These are phyloP conservation scores for Golubevia pallescens DNA, from an alignment of 1,284 basidiomycete species.

Conservation along the genomic window DNA sequence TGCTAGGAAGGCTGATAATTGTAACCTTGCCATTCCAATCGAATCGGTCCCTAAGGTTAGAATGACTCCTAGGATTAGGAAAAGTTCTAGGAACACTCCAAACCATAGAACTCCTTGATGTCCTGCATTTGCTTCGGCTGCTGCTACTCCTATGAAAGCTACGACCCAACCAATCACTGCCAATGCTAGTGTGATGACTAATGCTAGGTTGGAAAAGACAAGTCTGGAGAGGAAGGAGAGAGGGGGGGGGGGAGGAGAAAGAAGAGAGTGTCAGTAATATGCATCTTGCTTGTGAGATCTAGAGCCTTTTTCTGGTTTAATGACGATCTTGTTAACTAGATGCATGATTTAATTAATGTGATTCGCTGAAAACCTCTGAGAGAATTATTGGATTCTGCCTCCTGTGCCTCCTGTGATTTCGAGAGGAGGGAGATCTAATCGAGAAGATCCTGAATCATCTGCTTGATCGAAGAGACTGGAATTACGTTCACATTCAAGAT, in stretches of 20 bases:
- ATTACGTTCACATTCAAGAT: no score
- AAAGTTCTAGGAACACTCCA: slow-evolving; percentile 53
- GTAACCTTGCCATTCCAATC: slow-evolving; percentile 26
- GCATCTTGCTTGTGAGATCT: no score
- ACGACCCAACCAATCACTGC: slow-evolving; percentile 52
- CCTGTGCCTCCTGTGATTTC: no score
- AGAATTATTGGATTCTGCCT: no score
- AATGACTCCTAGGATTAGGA: slow-evolving; percentile 41
- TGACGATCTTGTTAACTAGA: no score
- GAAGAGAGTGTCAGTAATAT: no score
- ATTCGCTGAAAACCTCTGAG: not conserved
- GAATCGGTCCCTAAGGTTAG: slow-evolving; percentile 35
- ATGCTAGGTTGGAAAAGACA: slow-evolving; percentile 48
- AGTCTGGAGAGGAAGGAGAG: slow-evolving; percentile 16
- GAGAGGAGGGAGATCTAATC: no score
- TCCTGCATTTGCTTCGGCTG: slow-evolving; percentile 32
- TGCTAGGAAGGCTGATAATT: slow-evolving; percentile 35
- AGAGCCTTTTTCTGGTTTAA: no score
- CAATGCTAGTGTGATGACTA: slow-evolving; percentile 36
- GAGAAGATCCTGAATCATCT: no score
- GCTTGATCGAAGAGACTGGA: no score
- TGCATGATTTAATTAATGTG: no score
- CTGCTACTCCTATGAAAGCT: slow-evolving; percentile 60
- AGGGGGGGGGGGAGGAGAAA: slow-evolving; percentile 2
- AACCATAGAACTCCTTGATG: slow-evolving; percentile 51